Evolutionary conservation across 2,329 filamentous ascomycete species (phyloP), one percentile per base, ranked within the genome.

Genomic region (Nigrospora osmanthi): DNA sequence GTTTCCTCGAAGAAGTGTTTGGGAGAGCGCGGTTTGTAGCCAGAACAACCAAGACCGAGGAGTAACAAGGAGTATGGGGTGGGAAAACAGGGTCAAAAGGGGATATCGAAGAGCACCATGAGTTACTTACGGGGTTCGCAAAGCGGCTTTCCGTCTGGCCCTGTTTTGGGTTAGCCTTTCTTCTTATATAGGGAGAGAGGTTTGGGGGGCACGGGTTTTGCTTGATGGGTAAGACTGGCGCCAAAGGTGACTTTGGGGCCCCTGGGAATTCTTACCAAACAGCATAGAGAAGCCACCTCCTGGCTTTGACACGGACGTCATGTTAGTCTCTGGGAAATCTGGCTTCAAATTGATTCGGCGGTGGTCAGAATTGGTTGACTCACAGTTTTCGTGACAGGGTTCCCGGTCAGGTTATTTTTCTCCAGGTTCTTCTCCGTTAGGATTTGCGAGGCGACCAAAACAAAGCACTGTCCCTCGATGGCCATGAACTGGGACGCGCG

Each of bases 251-350:
- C 23, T 7, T 28, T 28, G 23, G 23, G 7, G 7, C 10, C 9
- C 23, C 10, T 28, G 6, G 23, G 23, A 10, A 7, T 28, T 28
- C 23, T 28, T 10, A 28, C 23, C 74, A 47, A 73, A 72, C 17
- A 77, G 66, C 48, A 71, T 72, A 4, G 70, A 69, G 44, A 68
- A 69, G 2, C 75, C 75, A 17, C 70, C 70, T 3, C 66, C 63
- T 1, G 63, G 63, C 52, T 60, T 37, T 16, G 23, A 43, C 35
- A 11, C 28, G 44, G 38, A 57, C 48, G 14, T 35, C 17, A 16
- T 28, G 38, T 37, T 19, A 45, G 38, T 13, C 17, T 23, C 14
- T 17, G 13, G 36, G 14, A 6, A 28, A 23, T 2, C 37, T 28
- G 23, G 15, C 17, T 7, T 30, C 36, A 12, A 9, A 4, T 31